Conservation (phyloP, 1,284 basidiomycete genomes). For the Naganishia liquefaciens region DNA sequence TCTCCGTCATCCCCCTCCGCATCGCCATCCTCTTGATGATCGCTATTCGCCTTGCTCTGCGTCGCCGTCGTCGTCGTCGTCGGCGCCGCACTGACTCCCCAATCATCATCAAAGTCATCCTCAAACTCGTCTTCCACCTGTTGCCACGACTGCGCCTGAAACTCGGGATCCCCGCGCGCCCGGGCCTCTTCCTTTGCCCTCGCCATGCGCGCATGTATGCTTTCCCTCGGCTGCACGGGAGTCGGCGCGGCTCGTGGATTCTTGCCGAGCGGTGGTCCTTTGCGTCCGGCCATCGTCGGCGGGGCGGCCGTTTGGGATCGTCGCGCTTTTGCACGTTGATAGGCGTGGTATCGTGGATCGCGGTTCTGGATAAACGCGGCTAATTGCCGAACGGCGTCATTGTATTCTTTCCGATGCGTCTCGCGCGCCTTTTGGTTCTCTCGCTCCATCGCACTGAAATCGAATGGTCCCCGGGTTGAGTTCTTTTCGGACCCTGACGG, state of each 20-base stretch:
- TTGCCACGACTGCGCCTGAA: constrained; percentile 47
- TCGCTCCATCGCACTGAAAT: constrained; percentile 79
- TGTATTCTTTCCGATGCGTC: constrained; percentile 85
- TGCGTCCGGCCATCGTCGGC: constrained; percentile 33
- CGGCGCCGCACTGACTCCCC: constrained; percentile 30
- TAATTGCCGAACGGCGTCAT: constrained; percentile 83
- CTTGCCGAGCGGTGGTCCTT: constrained; percentile 28
- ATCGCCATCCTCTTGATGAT: constrained; percentile 14
- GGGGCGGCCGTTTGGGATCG: constrained; percentile 35
- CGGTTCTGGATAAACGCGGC: constrained; percentile 87
- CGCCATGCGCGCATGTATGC: constrained; percentile 38
- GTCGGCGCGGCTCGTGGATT: constrained; percentile 30
- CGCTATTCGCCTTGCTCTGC: constrained; percentile 44
- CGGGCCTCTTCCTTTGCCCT: constrained; percentile 39
- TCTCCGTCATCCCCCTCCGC: constrained; percentile 52
- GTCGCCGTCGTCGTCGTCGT: constrained; percentile 34
- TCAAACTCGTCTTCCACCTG: constrained; percentile 38
- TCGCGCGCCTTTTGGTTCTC: constrained; percentile 93
- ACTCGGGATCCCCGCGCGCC: constrained; percentile 40
- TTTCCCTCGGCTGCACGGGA: constrained; percentile 2
- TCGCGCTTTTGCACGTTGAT: constrained; percentile 61
- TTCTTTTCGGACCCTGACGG: neutral
- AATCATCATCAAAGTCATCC: constrained; percentile 31
- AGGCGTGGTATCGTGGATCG: constrained; percentile 84
- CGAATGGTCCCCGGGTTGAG: constrained; percentile 14